Base-by-base conservation (phyloP, 1,284 basidiomycete species). In the Naganishia albida region DNA sequence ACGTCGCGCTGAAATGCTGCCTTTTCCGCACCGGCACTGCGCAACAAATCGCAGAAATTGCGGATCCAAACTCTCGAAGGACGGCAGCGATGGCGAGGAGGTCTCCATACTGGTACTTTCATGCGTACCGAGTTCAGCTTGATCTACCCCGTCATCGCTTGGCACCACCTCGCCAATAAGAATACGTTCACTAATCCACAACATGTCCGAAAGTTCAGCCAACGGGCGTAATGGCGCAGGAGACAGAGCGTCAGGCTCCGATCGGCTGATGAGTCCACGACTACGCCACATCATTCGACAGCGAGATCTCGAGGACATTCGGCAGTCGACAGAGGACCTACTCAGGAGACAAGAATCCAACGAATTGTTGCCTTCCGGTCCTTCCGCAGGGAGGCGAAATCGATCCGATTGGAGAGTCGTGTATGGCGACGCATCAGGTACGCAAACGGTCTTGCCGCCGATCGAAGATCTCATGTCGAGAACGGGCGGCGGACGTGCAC, bases 401-500 rank as follows among this genome's bases (percentile, higher is more conserved):
- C 20, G n/a, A 38, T 38, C 44, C 34, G 55, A 57, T 2, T 49
- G 57, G 46, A 50, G 44, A n/a, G 38, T 60, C 38, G 46, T 48
- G 7, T 60, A 60, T 15, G 25, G 23, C 43, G 46, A 60, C 46
- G 16, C 18, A 18, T 34, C 46, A 26, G 57, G 34, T 3, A 26
- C 46, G 23, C 57, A 50, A 26, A 49, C 44, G 13, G 46, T 60
- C 20, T 34, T 60, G 10, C 57, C 57, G 26, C 57, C 57, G 10
- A 60, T 60, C 23, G 57, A 60, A 23, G 46, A 60, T 42, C 57
- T 60, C 10, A 26, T 60, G 34, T 40, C 57, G 46, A 20, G 54
- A 12, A 23, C 42, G 26, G 26, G 8, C 15, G 46, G 28, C 20
- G 57, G 39, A 25, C 57, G 38, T 3, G 26, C 16, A 8, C 30